Evolutionary conservation across 208 protist genomes (phyloP).

Genomic region (Strigomonas culicis): DNA sequence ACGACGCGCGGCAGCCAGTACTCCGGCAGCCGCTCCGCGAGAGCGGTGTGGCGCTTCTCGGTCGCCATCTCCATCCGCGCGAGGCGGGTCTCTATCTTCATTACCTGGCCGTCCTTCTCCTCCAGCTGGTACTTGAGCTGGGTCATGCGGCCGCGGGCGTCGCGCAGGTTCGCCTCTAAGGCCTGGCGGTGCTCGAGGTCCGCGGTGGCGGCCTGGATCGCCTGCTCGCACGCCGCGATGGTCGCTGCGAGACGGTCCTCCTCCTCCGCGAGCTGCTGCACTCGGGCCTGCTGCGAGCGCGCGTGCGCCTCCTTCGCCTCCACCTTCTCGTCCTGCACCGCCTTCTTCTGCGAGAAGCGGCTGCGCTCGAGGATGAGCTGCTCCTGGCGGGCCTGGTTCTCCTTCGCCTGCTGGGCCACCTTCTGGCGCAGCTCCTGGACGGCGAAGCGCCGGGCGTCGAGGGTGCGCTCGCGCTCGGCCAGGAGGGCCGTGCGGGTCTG

Average conservation of each 20-base stretch:
- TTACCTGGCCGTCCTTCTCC: conserved; percentile 68
- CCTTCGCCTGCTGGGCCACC: conserved; percentile 34
- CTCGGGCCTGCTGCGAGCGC: conserved; percentile 37
- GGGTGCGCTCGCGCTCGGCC: conserved; percentile 54
- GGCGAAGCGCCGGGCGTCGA: conserved; percentile 52
- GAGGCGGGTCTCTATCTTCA: conserved; percentile 60
- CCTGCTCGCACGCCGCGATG: conserved; percentile 33
- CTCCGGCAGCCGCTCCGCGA: conserved; percentile 49
- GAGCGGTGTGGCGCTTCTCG: conserved; percentile 59
- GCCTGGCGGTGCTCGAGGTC: conserved; percentile 47
- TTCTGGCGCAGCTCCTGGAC: conserved; percentile 62
- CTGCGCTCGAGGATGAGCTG: conserved; percentile 41
- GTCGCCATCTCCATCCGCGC: conserved; percentile 48
- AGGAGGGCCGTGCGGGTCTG: conserved; percentile 59
- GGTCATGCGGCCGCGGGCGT: conserved; percentile 41
- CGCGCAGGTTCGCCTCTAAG: conserved; percentile 33
- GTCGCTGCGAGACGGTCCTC: conserved; percentile 43
- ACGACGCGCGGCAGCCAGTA: conserved; percentile 50
- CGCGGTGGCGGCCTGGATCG: conserved; percentile 29
- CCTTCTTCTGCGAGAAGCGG: conserved; percentile 42
- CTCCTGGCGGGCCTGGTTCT: conserved; percentile 54
- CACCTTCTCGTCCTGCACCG: conserved; percentile 72
- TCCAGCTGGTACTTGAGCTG: conserved; percentile 64
- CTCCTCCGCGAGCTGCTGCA: conserved; percentile 47
- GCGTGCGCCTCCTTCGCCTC: conserved; percentile 49